Evolutionary conservation across 805 yeast genomes (phyloP).

Genomic region (baker's yeast (Saccharomyces cerevisiae)): DNA sequence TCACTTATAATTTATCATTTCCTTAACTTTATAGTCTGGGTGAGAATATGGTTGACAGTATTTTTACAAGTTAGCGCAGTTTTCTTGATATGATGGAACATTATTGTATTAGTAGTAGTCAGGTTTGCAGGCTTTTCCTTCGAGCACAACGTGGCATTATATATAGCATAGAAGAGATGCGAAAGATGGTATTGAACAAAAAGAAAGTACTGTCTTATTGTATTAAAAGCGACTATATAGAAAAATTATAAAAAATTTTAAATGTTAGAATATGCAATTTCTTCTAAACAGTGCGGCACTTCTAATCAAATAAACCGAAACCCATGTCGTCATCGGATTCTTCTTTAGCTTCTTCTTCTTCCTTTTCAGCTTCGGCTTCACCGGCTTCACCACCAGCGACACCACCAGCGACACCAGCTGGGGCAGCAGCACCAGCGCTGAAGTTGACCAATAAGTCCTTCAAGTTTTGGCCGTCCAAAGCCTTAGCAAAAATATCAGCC

Average conservation of each 20-base stretch:
- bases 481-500: slow-evolving; percentile 74
- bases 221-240: slow-evolving; percentile 2
- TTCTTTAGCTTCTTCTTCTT: slow-evolving; percentile 49
- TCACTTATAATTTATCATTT: slow-evolving; percentile 17
- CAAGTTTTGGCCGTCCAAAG: slow-evolving; percentile 71
- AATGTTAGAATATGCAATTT: neutral
- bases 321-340: slow-evolving; percentile 83
- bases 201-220: neutral
- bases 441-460: slow-evolving; percentile 57
- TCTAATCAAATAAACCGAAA: slow-evolving; percentile 81
- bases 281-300: neutral
- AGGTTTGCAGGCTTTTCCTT: too few species aligned
- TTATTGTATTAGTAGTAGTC: too few species aligned
- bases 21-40: neutral
- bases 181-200: neutral
- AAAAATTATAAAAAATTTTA: slow-evolving; percentile 1
- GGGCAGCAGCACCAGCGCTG: slow-evolving; percentile 42
- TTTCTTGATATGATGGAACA: too few species aligned
- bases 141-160: too few species aligned
- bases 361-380: slow-evolving; percentile 53
- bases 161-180: neutral
- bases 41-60: neutral
- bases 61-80: neutral
- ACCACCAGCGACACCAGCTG: slow-evolving; percentile 35
- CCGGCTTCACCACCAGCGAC: slow-evolving; percentile 35